Conservation (phyloP, 2,329 filamentous ascomycete genomes). For the Myriosclerotinia scirpicola region DNA sequence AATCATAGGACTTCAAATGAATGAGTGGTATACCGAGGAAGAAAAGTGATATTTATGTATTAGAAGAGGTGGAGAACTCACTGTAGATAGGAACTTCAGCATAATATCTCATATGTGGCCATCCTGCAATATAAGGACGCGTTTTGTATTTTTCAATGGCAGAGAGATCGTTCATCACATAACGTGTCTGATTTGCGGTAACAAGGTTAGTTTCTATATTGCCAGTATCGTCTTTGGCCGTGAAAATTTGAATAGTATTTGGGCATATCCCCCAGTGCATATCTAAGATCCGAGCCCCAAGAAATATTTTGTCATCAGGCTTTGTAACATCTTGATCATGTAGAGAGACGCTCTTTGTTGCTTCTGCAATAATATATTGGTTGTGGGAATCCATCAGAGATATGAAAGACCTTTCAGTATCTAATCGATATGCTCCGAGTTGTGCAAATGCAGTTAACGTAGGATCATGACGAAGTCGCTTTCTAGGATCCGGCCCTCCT, state of each 20-base stretch:
- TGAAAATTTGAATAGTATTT: conserved; percentile 32
- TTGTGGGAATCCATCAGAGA: conserved; percentile 38
- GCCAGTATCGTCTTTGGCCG: conserved; percentile 23
- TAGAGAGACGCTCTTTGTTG: conserved; percentile 31
- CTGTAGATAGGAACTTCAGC: conserved; percentile 35
- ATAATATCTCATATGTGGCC: conserved; percentile 35
- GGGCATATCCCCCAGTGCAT: conserved; percentile 32
- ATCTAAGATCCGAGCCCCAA: conserved; percentile 29
- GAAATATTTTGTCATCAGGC: conserved; percentile 29
- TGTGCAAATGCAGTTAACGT: conserved; percentile 49
- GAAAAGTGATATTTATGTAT: neutral
- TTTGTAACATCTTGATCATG: conserved; percentile 17
- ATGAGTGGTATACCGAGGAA: neutral
- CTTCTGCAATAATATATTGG: conserved; percentile 36
- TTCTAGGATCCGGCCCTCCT: conserved; percentile 13
- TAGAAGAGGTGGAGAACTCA: neutral
- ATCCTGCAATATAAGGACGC: conserved; percentile 29
- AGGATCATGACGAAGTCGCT: conserved; percentile 40
- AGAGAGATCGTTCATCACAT: conserved; percentile 34
- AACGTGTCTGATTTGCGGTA: conserved; percentile 27
- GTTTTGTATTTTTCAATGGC: conserved; percentile 27
- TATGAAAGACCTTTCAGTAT: conserved; percentile 49
- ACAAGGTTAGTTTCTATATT: conserved; percentile 24
- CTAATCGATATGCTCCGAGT: conserved; percentile 48
- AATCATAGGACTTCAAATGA: neutral